Evolutionary conservation across 176 grass and related monocot species (phyloP).

Genomic region (Musa acuminata): DNA sequence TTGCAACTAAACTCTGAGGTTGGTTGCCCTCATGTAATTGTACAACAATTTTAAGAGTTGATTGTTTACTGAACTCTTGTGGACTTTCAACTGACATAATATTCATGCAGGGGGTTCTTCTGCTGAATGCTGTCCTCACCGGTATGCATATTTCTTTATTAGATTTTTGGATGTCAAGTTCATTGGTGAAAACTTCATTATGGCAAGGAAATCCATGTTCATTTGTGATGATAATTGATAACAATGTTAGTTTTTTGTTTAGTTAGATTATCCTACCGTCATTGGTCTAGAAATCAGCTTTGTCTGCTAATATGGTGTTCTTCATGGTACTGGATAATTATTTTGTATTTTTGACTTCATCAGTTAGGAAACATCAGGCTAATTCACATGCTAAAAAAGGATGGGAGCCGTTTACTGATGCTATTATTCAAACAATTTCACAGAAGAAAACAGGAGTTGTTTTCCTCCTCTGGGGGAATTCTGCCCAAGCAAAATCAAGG

Average conservation of each 20-base stretch:
- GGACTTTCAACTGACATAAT: constrained; percentile 24
- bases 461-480: constrained; percentile 99
- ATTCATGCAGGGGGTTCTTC: constrained; percentile 69
- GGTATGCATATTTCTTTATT: constrained; percentile 35
- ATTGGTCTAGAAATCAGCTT: background rate
- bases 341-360: background rate
- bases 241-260: too few relatives aligned
- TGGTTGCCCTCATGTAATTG: too few relatives aligned
- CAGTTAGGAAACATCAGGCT: constrained; percentile 74
- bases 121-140: constrained; percentile 90
- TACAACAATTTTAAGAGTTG: too few relatives aligned
- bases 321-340: background rate
- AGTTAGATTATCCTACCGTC: background rate
- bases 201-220: too few relatives aligned
- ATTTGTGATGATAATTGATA: too few relatives aligned
- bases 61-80: background rate
- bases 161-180: background rate
- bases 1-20: too few relatives aligned
- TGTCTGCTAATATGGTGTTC: background rate
- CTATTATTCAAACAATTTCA: constrained; percentile 75
- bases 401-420: constrained; percentile 93
- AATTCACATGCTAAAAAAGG: constrained; percentile 98
- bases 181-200: background rate
- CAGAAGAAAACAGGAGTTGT: constrained; percentile 67
- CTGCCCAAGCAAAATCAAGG: constrained; percentile 71